Base-by-base conservation (phyloP, 495 filamentous ascomycete genomes). In the Baudoinia panamericana region DNA sequence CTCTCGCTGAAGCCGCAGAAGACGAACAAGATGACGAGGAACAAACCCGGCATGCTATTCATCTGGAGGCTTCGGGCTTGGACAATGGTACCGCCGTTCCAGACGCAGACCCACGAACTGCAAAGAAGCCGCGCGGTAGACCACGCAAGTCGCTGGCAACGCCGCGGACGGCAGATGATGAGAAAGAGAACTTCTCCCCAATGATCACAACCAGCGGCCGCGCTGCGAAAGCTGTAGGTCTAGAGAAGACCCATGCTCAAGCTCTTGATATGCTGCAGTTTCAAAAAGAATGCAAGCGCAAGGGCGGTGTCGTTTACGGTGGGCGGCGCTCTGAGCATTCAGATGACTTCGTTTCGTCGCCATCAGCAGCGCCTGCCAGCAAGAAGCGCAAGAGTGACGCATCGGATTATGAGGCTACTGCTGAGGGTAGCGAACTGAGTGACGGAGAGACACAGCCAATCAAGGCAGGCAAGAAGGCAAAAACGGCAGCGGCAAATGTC, bases 271-370 rank as follows among this genome's bases (percentile, higher is more conserved):
- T 95, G 48, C 78, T 77, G 6, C 63, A 87, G 36, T 95, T 86
- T 54, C 80, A 99, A 56, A 95, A 93, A 53, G 90, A 99, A 59
- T 84, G 67, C 65, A 93, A 90, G 64, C 74, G 75, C 16, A 80
- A 82, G 28, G 86, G 85, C n/a, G 76, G 79, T 25, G 72, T 85
- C 2, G 80, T 83, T 52, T 81, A 85, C 37, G 86, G 84, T 20
- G 74, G 77, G 8, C 57, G 70, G 44, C 63, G 67, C n/a, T 66
- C 66, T 22, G 68, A 59, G 10, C 68, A 70, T 18, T 22, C 22
- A n/a, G 56, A 55, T 12, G 47, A 56, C 9, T 10, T 39, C 24
- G 46, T 39, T 1, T 51, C 48, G 1, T 37, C 48, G 17, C 18
- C 30, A 5, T 20, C 41, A 1, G 30, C 18, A 21, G 24, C 25